phyloP scores from a whole-genome alignment of 805 yeast species.

The Wickerhamiella hasegawae region DNA sequence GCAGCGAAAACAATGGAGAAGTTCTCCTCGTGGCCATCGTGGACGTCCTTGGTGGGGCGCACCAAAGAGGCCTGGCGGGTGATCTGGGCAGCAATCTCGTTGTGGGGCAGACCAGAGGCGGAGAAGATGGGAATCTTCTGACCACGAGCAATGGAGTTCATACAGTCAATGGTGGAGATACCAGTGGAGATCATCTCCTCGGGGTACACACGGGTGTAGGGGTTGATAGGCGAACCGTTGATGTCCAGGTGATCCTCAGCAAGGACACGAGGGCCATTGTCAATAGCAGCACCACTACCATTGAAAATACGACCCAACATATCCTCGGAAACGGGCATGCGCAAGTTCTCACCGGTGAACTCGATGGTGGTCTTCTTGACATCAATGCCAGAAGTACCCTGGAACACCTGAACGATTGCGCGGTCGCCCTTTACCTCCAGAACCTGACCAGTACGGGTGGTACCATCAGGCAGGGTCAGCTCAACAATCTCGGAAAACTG shows the following conservation, averaged over 20 bases:
- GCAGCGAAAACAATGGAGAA: constrained; percentile 99
- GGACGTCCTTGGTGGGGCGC: constrained; percentile 98
- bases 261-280: constrained; percentile 93
- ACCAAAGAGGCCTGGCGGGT: constrained; percentile 99
- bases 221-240: constrained; percentile 97
- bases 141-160: constrained; percentile 99
- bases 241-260: constrained; percentile 98
- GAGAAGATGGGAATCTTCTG: constrained; percentile 98
- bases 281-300: constrained; percentile 98
- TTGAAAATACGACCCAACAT: constrained; percentile 95
- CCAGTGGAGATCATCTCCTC: constrained; percentile 99
- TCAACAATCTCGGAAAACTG: constrained; percentile 94
- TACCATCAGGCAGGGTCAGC: constrained; percentile 90
- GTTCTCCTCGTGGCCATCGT: constrained; percentile 98
- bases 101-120: constrained; percentile 98
- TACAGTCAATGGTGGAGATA: constrained; percentile 94
- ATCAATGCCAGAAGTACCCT: constrained; percentile 98
- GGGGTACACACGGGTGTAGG: constrained; percentile 95
- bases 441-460: constrained; percentile 92
- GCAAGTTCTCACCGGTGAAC: constrained; percentile 88
- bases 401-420: constrained; percentile 97
- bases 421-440: constrained; percentile 93
- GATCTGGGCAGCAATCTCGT: constrained; percentile 98
- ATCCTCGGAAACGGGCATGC: constrained; percentile 91
- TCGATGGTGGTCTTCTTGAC: constrained; percentile 95